Base-by-base conservation (phyloP, 2,329 filamentous ascomycete genomes). In the Hypocrella siamensis region DNA sequence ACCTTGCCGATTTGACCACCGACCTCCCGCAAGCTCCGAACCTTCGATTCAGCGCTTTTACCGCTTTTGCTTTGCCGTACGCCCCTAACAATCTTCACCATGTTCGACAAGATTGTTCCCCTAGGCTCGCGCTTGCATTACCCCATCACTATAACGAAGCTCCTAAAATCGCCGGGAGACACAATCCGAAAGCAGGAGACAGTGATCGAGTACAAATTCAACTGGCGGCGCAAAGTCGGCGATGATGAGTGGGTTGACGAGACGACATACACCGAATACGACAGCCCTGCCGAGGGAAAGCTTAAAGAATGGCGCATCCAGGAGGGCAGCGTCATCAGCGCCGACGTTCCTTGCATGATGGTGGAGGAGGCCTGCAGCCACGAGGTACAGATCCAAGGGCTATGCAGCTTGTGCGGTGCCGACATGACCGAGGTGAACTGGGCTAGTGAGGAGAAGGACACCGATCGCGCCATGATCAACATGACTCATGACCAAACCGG, bases 381-480 rank as follows among this genome's bases (percentile, higher is more conserved):
- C 57, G 81, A 88, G 45, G 69, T 93, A 26, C 88, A 96, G 54
- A 93, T 83, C 49, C 79, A 80, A 35, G 86, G 86, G 28, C 69
- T 98, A 42, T 98, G 90, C 58, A 84, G 76, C 36, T 71, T 86
- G 39, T 98, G 90, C 56, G 90, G 90, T 40, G 84, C 88, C 56
- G 86, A 96, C 57, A 93, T 98, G 85, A 93, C 83, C 33, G 76
- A 84, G 66, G 70, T 77, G 44, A 80, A 76, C 53, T 94, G 84
- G 70, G 84, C 83, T 34, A 84, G 76, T 37, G 78, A 86, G 40
- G 63, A 74, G 30, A 70, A 73, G 43, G 83, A 93, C 52, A 79
- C 81, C 3, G 75, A 80, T 40, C 83, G 88, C 43, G 90, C 90
- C 31, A 84, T 80, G 36, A 88, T 98, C 53, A 88, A 88, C 57